Conservation (phyloP, 2,329 filamentous ascomycete species). For the Ophiocordyceps camponoti-rufipedis region DNA sequence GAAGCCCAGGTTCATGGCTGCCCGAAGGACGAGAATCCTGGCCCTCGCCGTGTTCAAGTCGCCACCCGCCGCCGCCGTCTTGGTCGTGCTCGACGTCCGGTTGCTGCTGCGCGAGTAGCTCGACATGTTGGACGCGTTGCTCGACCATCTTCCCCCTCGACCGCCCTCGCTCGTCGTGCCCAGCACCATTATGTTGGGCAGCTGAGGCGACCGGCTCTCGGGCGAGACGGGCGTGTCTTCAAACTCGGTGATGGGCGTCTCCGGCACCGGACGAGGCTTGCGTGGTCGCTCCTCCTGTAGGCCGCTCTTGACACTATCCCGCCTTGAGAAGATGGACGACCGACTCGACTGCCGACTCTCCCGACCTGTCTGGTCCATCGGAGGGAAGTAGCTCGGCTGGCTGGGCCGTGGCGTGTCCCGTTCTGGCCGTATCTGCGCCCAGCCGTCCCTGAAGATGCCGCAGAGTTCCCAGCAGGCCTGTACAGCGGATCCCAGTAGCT, state of each 20-base stretch:
- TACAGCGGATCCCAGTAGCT: slow-evolving; percentile 70
- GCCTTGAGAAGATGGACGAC: slow-evolving; percentile 30
- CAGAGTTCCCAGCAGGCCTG: slow-evolving; percentile 92
- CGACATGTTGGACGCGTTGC: slow-evolving; percentile 60
- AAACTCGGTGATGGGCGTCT: slow-evolving; percentile 90
- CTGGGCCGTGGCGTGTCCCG: slow-evolving; percentile 68
- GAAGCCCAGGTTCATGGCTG: too few species aligned
- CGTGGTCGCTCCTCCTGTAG: slow-evolving; percentile 28
- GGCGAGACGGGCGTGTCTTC: slow-evolving; percentile 77
- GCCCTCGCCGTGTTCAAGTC: slow-evolving; percentile 62
- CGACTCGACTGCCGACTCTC: slow-evolving; percentile 33
- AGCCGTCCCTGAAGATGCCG: slow-evolving; percentile 81
- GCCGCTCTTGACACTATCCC: slow-evolving; percentile 30
- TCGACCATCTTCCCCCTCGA: slow-evolving; percentile 62
- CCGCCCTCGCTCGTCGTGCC: slow-evolving; percentile 44
- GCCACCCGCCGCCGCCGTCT: slow-evolving; percentile 38
- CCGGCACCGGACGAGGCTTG: slow-evolving; percentile 40
- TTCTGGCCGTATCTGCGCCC: slow-evolving; percentile 76
- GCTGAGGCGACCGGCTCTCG: slow-evolving; percentile 53
- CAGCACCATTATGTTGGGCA: slow-evolving; percentile 78
- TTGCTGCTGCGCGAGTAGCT: slow-evolving; percentile 57
- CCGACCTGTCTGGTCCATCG: slow-evolving; percentile 17
- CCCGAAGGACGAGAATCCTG: slow-evolving; percentile 36
- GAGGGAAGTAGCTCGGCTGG: slow-evolving; percentile 44
- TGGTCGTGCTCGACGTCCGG: slow-evolving; percentile 52